Evolutionary conservation across 306 rosid species (phyloP), one percentile per base, ranked within the genome.

Genomic region (Quercus robur): DNA sequence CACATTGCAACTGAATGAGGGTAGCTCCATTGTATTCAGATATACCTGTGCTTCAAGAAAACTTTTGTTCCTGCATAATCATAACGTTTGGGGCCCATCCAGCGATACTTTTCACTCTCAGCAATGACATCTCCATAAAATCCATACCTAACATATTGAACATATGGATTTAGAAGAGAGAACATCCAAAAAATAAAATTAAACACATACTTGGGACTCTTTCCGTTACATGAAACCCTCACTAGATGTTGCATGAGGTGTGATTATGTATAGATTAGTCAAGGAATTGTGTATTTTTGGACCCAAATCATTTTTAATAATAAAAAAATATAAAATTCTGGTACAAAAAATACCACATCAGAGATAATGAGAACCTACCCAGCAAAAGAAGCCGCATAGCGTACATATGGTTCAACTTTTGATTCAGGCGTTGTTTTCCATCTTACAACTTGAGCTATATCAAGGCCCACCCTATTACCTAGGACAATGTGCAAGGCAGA

Each of bases 61-160:
- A 90, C 97, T 87, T 87, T 81, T 59, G 99, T 91, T 77, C 99
- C 99, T 0, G 99, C 97, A 83, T 88, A 93, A 87, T 94, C 99
- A 73, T 94, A 94, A 46, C 99, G 93, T 69, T 25, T 86, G 76
- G 99, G 99, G 55, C 99, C 99, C 99, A 94, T 94, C 99, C 99
- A 94, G 28, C 95, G 97, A 82, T 85, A 90, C 76, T 93, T 94
- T 85, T 94, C 99, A 78, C 99, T 94, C 88, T 94, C 95, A 38
- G 87, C 70, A 81, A 94, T 94, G 82, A 94, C 99, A 87, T 94
- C 99, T 70, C 99, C 99, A 85, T 94, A 94, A 88, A 94, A 94
- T 59, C 99, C 99, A 77, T 94, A 94, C 90, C 97, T 94, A 86
- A 67, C 46, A 51, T 31, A 81, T 83, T 19, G 69, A 44, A 79